A percentile compares a stretch with the other conserved stretches of the same genome.
These are phyloP conservation scores for Ceratobasidium sp. DNA, from an alignment of 1,284 basidiomycete species.

Conservation along the genomic window DNA sequence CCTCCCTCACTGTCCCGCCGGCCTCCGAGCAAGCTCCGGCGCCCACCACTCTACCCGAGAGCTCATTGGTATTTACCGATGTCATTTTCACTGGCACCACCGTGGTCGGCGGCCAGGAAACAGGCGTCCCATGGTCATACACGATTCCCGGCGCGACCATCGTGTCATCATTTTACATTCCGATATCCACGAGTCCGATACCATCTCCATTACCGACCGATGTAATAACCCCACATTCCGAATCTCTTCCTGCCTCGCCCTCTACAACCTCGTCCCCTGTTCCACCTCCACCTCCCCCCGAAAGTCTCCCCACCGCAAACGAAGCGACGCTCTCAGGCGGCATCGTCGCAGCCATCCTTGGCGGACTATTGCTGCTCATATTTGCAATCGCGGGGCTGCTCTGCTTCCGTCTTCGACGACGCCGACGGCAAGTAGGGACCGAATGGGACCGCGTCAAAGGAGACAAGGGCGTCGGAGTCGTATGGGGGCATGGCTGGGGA, in stretches of 20 bases:
- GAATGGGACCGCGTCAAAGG: not conserved
- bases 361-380: slow-evolving; percentile 5
- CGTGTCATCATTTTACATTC: slow-evolving; percentile 16
- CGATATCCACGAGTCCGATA: not conserved
- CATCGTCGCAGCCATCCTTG: slow-evolving; percentile 5
- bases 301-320: not conserved
- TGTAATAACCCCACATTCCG: not conserved
- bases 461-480: slow-evolving; percentile 8
- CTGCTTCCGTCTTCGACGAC: slow-evolving; percentile 10
- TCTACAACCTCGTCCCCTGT: not conserved
- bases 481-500: slow-evolving; percentile 33
- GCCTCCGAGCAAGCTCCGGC: slow-evolving; percentile 1
- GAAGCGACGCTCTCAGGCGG: slow-evolving; percentile 12
- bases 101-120: slow-evolving; percentile 20
- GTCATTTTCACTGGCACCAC: slow-evolving; percentile 20
- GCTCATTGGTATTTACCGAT: not conserved
- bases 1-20: not conserved
- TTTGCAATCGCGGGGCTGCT: slow-evolving; percentile 7
- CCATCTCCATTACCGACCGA: not conserved
- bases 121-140: slow-evolving; percentile 34
- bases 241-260: not conserved
- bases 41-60: not conserved
- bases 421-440: not conserved
- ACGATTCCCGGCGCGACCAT: slow-evolving; percentile 22
- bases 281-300: not conserved